These are phyloP conservation scores for Trifolium repens DNA, from an alignment of 306 rosid species.

Conservation along the genomic window DNA sequence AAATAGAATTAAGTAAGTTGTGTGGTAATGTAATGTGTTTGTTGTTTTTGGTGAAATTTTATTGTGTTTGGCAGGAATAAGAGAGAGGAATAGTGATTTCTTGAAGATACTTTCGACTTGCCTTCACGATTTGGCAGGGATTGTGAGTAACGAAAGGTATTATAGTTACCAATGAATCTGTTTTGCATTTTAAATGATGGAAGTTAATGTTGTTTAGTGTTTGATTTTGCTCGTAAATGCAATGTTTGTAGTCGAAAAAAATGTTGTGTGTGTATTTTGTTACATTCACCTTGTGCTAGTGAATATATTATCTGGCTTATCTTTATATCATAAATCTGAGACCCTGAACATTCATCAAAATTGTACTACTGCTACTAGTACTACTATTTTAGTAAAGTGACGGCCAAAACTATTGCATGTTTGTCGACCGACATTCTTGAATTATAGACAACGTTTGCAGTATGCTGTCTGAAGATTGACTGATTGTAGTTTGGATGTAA, in stretches of 20 bases:
- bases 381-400: not conserved
- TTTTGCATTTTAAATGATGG: not conserved
- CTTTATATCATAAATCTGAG: slow-evolving; percentile 21
- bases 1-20: not conserved
- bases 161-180: slow-evolving; percentile 26
- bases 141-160: slow-evolving; percentile 77
- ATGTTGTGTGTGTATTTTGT: not conserved
- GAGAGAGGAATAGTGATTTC: slow-evolving; percentile 62
- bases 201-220: not conserved
- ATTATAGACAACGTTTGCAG: slow-evolving; percentile 2
- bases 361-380: not conserved
- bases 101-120: slow-evolving; percentile 62
- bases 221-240: not conserved
- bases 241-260: not conserved
- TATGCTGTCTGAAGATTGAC: slow-evolving; percentile 8
- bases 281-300: slow-evolving; percentile 6
- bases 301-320: slow-evolving; percentile 1
- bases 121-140: slow-evolving; percentile 54
- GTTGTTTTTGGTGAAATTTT: slow-evolving; percentile 23
- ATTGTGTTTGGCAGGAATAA: slow-evolving; percentile 60
- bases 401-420: slow-evolving; percentile 23
- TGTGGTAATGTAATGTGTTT: not conserved
- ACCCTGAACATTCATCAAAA: not conserved
- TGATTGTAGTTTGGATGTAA: not conserved
- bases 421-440: slow-evolving; percentile 14